Conservation (phyloP, 805 yeast genomes). For the Candida sanyiensis region DNA sequence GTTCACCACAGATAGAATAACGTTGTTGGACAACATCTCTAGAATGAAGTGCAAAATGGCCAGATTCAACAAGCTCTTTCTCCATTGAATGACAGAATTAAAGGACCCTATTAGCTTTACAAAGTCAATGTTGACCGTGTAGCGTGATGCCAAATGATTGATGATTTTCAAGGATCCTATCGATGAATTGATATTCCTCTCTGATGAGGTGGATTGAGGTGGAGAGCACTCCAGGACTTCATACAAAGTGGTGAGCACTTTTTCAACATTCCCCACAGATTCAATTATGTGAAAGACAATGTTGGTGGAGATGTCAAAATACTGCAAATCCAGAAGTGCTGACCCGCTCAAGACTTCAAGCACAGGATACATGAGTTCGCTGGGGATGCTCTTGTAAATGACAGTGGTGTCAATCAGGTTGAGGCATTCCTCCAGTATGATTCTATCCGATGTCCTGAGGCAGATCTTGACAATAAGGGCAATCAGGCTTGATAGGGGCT, state of each 20-base stretch:
- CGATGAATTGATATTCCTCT: slow-evolving; percentile 28
- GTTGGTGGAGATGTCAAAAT: slow-evolving; percentile 33
- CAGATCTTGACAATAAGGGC: slow-evolving; percentile 33
- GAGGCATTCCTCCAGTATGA: slow-evolving; percentile 35
- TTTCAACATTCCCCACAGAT: slow-evolving; percentile 10
- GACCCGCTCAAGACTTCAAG: slow-evolving; percentile 44
- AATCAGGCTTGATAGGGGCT: slow-evolving; percentile 28
- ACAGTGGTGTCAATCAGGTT: slow-evolving; percentile 39
- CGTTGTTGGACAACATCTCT: slow-evolving; percentile 32
- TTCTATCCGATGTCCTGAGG: slow-evolving; percentile 32
- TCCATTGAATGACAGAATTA: slow-evolving; percentile 29
- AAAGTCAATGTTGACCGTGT: slow-evolving; percentile 26
- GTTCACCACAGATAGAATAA: slow-evolving; percentile 29
- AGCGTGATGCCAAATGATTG: slow-evolving; percentile 27
- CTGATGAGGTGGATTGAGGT: slow-evolving; percentile 7
- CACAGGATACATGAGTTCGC: slow-evolving; percentile 30
- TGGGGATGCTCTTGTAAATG: slow-evolving; percentile 43
- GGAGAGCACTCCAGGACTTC: slow-evolving; percentile 16
- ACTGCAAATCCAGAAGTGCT: slow-evolving; percentile 31
- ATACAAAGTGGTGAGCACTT: slow-evolving; percentile 12
- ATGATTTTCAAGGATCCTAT: slow-evolving; percentile 37
- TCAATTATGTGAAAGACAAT: slow-evolving; percentile 33
- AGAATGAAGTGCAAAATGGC: slow-evolving; percentile 37
- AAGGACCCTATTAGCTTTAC: slow-evolving; percentile 31
- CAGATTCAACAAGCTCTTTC: slow-evolving; percentile 34